Percentiles rank a stretch among this genome's conserved stretches.
Evolutionary conservation across 306 rosid genomes (phyloP).

Genomic region (Boehmeria nivea): DNA sequence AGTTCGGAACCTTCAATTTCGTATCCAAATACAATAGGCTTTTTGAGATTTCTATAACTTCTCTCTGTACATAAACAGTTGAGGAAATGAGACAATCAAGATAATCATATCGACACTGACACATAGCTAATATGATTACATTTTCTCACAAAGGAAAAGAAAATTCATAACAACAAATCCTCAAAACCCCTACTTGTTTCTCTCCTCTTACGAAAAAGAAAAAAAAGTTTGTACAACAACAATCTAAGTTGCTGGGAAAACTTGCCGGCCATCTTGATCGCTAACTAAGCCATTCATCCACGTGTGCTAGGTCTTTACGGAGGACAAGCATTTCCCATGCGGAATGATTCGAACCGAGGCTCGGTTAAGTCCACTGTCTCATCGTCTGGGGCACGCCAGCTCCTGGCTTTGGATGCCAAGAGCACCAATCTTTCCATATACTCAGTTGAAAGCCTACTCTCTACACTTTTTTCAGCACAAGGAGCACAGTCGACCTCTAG

Average conservation of each 20-base stretch:
- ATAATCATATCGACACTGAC: too few relatives aligned
- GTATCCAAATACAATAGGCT: not conserved
- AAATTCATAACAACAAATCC: slow-evolving; percentile 3
- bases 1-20: not conserved
- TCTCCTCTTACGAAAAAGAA: not conserved
- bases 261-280: not conserved
- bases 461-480: slow-evolving; percentile 24
- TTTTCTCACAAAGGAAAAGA: too few relatives aligned
- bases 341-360: slow-evolving; percentile 82
- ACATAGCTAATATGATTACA: too few relatives aligned
- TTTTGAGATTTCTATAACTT: slow-evolving; percentile 14
- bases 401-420: slow-evolving; percentile 46
- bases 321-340: slow-evolving; percentile 32
- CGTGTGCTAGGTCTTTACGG: slow-evolving; percentile 13
- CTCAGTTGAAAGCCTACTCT: slow-evolving; percentile 40
- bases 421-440: slow-evolving; percentile 43
- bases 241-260: not conserved
- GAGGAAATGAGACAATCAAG: slow-evolving; percentile 12
- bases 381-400: slow-evolving; percentile 46
- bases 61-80: slow-evolving; percentile 36
- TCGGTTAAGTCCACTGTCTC: slow-evolving; percentile 76
- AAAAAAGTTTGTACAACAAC: not conserved
- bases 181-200: too few relatives aligned
- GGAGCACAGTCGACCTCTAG: slow-evolving; percentile 34
- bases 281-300: slow-evolving; percentile 11